Percentiles rank a stretch among this genome's conserved stretches.
These are phyloP conservation scores for Zizania latifolia DNA, from an alignment of 176 grass and related monocot species.

Conservation along the genomic window DNA sequence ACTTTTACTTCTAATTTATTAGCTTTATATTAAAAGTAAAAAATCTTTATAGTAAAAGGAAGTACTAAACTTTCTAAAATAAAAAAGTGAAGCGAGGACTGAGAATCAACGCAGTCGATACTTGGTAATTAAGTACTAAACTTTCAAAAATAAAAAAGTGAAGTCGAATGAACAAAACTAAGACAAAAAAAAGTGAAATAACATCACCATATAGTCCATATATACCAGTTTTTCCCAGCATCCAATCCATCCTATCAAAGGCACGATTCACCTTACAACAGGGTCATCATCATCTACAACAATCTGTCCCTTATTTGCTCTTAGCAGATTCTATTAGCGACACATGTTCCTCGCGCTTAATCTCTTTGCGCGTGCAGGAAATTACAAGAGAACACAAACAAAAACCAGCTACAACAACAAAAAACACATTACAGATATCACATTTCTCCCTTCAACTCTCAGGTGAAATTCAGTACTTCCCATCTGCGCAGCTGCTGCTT, in stretches of 20 bases:
- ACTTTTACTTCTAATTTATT: no score
- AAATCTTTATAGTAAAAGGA: no score
- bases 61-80: no score
- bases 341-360: background rate
- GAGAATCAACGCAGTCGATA: no score
- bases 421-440: constrained; percentile 16
- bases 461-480: background rate
- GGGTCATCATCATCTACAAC: background rate
- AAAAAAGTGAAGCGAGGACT: no score
- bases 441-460: background rate
- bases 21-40: no score
- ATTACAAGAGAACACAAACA: constrained; percentile 16
- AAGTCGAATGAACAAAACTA: background rate
- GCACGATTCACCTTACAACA: background rate
- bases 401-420: constrained; percentile 18
- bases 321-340: constrained; percentile 16
- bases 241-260: background rate
- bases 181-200: background rate
- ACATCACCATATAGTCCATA: background rate
- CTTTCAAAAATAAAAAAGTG: no score
- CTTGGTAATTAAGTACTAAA: no score
- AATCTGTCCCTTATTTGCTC: constrained; percentile 31
- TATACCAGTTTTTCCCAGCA: background rate
- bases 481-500: background rate
- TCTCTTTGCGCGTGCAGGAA: background rate